Base-by-base conservation (phyloP, 306 rosid species). In the Benincasa hispida region DNA sequence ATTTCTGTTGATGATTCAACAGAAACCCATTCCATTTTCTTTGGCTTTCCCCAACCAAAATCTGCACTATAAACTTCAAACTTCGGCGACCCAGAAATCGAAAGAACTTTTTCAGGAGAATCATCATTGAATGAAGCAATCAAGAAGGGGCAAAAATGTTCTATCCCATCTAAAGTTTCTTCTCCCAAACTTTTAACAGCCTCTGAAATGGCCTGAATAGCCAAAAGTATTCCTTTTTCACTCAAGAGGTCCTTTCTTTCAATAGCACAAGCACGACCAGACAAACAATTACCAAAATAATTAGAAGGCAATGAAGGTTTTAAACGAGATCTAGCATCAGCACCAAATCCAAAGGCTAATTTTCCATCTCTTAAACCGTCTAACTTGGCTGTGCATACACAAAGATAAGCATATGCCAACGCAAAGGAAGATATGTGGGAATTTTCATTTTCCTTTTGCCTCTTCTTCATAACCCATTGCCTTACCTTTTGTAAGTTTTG, bases 171-270 rank as follows among this genome's bases (percentile, higher is more conserved):
- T 12, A 72, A 19, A 51, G 48, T 21, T 51, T 28, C 82, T 22
- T 57, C 77, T 5, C 79, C 76, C 70, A 79, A 24, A 59, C 75
- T 32, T 35, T 42, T 68, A 74, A 79, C 54, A 2, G 35, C 69
- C 51, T 76, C 82, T 41, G 58, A 73, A 1, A 82, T 77, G 45
- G 82, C 83, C 17, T 53, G 21, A 6, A 74, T 30, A 5, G 80
- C 88, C 15, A 69, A 28, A 17, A 25, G 25, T 10, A 74, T 17
- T 30, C 88, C 86, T 2, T 82, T 69, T 67, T 66, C 68, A 10
- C 84, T 82, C 10, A 59, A 27, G 8, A 82, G 56, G 5, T 18
- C 74, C 2, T 50, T 41, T 9, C 76, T 57, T 59, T 77, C 50
- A 7, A 39, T 68, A 5, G 6, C 15, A 17, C 15, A 3, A 6